These are phyloP conservation scores for Tricladium varicosporioides DNA, from an alignment of 2,329 filamentous ascomycete genomes.

Conservation along the genomic window DNA sequence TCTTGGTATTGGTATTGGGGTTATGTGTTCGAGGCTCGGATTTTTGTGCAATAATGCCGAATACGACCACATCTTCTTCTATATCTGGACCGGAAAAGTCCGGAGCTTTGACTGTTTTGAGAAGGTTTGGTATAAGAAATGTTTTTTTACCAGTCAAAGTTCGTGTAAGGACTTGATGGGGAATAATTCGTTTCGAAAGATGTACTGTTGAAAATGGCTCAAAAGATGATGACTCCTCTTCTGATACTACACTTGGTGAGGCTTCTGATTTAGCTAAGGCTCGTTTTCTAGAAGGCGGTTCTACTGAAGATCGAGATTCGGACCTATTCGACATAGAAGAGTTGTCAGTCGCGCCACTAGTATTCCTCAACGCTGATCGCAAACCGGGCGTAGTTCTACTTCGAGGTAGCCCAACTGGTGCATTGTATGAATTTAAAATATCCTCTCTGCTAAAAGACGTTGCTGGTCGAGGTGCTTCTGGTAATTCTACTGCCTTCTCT, in stretches of 20 bases:
- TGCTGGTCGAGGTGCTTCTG: constrained; percentile 45
- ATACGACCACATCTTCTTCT: constrained; percentile 85
- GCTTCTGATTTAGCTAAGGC: constrained; percentile 16
- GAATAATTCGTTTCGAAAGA: constrained; percentile 77
- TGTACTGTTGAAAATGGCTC: constrained; percentile 86
- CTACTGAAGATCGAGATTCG: constrained; percentile 19
- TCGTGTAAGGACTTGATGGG: constrained; percentile 75
- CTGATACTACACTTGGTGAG: constrained; percentile 37
- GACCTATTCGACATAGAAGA: constrained; percentile 17
- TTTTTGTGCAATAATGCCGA: constrained; percentile 85
- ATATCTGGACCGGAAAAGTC: constrained; percentile 77
- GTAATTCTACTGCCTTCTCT: constrained; percentile 52
- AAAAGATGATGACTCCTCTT: constrained; percentile 61
- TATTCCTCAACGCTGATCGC: constrained; percentile 21
- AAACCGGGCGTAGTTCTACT: constrained; percentile 38
- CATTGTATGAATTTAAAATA: constrained; percentile 41
- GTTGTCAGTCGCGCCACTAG: constrained; percentile 10
- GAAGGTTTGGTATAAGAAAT: constrained; percentile 75
- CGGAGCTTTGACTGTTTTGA: constrained; percentile 78
- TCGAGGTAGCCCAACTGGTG: constrained; percentile 37
- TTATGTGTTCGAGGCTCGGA: constrained; percentile 71
- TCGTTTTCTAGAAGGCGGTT: constrained; percentile 9
- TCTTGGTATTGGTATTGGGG: constrained; percentile 42
- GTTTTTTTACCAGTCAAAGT: constrained; percentile 76
- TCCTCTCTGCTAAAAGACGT: constrained; percentile 64